These are phyloP conservation scores for Talaromyces nanjingensis DNA, from an alignment of 495 filamentous ascomycete genomes.

Conservation along the genomic window DNA sequence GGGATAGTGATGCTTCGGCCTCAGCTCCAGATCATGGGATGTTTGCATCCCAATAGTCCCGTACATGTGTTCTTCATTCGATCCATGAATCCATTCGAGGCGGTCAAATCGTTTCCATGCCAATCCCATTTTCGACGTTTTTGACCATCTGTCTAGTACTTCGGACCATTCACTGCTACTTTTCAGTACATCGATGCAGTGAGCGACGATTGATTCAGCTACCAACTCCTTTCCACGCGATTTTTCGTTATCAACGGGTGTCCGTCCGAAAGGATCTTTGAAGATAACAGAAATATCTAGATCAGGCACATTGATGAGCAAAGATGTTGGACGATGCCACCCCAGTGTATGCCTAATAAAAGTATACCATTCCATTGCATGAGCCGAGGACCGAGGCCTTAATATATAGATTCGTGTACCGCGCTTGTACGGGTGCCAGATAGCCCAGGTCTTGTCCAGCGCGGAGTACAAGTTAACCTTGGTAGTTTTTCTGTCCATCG, in stretches of 20 bases:
- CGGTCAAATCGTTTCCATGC: slow-evolving; percentile 74
- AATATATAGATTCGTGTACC: slow-evolving; percentile 63
- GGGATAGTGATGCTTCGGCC: slow-evolving; percentile 64
- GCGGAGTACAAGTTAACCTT: slow-evolving; percentile 64
- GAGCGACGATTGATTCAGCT: slow-evolving; percentile 47
- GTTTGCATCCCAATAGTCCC: slow-evolving; percentile 66
- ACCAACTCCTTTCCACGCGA: slow-evolving; percentile 40
- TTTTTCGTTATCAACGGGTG: slow-evolving; percentile 23
- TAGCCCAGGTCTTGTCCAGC: slow-evolving; percentile 64
- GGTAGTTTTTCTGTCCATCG: slow-evolving; percentile 44
- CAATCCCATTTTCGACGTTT: slow-evolving; percentile 58
- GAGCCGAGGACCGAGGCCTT: slow-evolving; percentile 56
- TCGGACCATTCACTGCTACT: slow-evolving; percentile 55
- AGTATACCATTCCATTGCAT: slow-evolving; percentile 69
- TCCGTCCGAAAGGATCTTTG: slow-evolving; percentile 53
- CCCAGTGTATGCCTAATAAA: slow-evolving; percentile 59
- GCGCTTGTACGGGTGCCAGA: slow-evolving; percentile 51
- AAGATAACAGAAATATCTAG: slow-evolving; percentile 57
- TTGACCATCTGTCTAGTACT: slow-evolving; percentile 54
- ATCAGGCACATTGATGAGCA: slow-evolving; percentile 65
- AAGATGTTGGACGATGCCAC: slow-evolving; percentile 45
- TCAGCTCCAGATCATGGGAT: slow-evolving; percentile 67
- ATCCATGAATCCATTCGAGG: slow-evolving; percentile 67
- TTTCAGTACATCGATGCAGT: slow-evolving; percentile 54
- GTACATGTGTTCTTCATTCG: slow-evolving; percentile 67